Base-by-base conservation (phyloP, 768 basidiomycete species). In the Phylloporus scabripes region DNA sequence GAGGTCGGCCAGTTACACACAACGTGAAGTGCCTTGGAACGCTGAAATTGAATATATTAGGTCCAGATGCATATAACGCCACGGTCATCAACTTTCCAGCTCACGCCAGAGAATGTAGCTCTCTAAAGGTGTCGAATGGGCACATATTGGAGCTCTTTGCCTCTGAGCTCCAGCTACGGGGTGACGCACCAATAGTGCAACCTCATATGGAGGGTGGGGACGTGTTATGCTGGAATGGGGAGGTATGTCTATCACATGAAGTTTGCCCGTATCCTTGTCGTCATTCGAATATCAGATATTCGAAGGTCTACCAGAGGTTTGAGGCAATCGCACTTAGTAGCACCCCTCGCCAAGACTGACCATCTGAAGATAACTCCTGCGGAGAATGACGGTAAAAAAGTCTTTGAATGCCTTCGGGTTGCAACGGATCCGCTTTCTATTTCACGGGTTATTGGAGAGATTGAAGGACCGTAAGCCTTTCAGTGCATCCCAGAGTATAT, bases 211-310 rank as follows among this genome's bases (percentile, higher is more conserved):
- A 66, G 29, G 72, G 70, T 12, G 80, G 77, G 7, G 75, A 83
- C 59, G 60, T 88, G 3, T 66, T 93, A 23, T 91, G 88, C 60
- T 93, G 87, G 86, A 92, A 91, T 60, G 91, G 92, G 52, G 87
- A 93, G 72, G 88, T 83, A 40, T 40, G 67, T 67, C 14, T 20
- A 45, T 39, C n/a, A 5, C 18, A 7, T 43, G n/a, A 10, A 40
- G 20, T 51, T 45, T 18, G 6, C 28, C 34, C 17, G 15, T 11
- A 26, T 45, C 36, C 37, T 44, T 32, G 9, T 38, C 18, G 11
- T n/a, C 4, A 28, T 37, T 15, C 14, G 15, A 11, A 36, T 37
- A n/a, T n/a, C n/a, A 81, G 79, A 74, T 92, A 23, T 93, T 94
- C 55, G 83, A 87, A 54, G 91, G 91, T 6, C 59, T 90, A n/a